A percentile compares a stretch with the other conserved stretches of the same genome.
Conservation (phyloP, 225 moss, liverwort and hornwort genomes). For the Antitrichia curtipendula region DNA sequence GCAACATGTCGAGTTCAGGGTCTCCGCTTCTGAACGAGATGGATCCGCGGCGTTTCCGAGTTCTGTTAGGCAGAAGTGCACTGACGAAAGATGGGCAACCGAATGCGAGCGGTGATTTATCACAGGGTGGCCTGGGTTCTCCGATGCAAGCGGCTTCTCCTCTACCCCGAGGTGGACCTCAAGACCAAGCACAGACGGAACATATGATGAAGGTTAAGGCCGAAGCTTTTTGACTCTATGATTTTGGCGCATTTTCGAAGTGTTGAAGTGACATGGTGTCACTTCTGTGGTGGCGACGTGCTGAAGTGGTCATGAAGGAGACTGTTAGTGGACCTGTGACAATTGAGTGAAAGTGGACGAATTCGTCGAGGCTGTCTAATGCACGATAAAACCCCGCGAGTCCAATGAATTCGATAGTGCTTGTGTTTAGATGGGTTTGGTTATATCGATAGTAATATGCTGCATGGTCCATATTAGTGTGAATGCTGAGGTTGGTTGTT, state of each 20-base stretch:
- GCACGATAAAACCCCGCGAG: not conserved
- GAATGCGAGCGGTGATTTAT: constrained; percentile 64
- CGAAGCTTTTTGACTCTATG: not conserved
- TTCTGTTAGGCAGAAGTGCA: constrained; percentile 56
- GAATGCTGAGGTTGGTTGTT: constrained; percentile 12
- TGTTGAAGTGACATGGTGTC: not conserved
- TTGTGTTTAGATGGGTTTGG: not conserved
- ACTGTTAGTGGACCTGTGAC: not conserved
- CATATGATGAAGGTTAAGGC: constrained; percentile 70
- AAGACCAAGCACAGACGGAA: constrained; percentile 65
- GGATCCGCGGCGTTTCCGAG: constrained; percentile 86
- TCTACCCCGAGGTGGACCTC: constrained; percentile 56
- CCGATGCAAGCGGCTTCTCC: constrained; percentile 96
- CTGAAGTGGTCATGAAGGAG: not conserved
- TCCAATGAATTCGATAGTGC: not conserved
- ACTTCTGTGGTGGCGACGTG: not conserved
- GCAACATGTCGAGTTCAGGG: constrained; percentile 59
- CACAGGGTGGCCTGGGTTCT: constrained; percentile 85
- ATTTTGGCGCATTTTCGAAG: not conserved
- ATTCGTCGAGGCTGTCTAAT: not conserved
- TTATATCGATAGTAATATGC: not conserved
- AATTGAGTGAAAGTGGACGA: not conserved
- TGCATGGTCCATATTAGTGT: not conserved
- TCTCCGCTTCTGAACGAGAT: constrained; percentile 81
- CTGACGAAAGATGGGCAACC: constrained; percentile 83